Evolutionary conservation across 1,139 yeast species (phyloP).

Genomic region (Chernovozyma aurita): DNA sequence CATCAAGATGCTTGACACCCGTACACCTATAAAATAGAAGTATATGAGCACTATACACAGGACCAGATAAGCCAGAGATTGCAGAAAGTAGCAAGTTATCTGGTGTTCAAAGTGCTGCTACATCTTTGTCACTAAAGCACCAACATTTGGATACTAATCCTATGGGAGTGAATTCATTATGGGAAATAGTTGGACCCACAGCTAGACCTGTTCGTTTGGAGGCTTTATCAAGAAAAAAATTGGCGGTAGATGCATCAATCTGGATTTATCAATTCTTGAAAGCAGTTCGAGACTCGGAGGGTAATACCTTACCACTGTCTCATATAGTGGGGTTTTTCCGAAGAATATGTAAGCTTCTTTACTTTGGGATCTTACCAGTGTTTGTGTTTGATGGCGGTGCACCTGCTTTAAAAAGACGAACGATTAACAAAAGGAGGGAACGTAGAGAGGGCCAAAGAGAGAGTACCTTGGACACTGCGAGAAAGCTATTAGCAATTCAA

Average conservation of each 20-base stretch:
- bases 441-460: constrained; percentile 73
- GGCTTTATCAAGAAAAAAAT: constrained; percentile 64
- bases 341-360: constrained; percentile 84
- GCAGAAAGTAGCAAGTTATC: no score
- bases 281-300: constrained; percentile 87
- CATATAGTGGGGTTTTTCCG: constrained; percentile 94
- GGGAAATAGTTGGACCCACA: constrained; percentile 90
- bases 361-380: constrained; percentile 85
- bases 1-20: no score
- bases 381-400: constrained; percentile 99
- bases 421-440: constrained; percentile 66
- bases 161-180: constrained; percentile 96
- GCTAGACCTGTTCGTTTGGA: constrained; percentile 90
- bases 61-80: no score
- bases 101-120: no score
- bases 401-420: constrained; percentile 74
- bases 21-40: no score
- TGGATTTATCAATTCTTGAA: constrained; percentile 97
- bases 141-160: no score
- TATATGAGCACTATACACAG: no score
- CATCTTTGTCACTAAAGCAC: no score
- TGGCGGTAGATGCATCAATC: constrained; percentile 97
- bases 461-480: constrained; percentile 71
- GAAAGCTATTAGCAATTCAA: constrained; percentile 73
- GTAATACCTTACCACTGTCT: constrained; percentile 71